Conservation (phyloP, 2,329 filamentous ascomycete genomes). For the Elsinoe necatrix region DNA sequence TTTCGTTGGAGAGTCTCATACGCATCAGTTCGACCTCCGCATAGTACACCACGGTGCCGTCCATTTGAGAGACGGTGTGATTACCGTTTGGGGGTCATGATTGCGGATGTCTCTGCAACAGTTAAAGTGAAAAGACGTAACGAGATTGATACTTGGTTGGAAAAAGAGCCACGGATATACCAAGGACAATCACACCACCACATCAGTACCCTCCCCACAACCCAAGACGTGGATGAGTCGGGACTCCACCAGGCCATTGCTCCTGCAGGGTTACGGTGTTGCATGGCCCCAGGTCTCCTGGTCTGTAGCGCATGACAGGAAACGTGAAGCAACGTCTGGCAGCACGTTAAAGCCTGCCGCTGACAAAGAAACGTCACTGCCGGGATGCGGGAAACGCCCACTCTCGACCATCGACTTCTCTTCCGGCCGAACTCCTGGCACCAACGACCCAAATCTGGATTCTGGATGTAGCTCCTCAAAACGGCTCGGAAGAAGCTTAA, state of each 20-base stretch:
- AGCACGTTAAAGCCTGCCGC: not conserved
- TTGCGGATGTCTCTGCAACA: not conserved
- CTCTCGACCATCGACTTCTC: not conserved
- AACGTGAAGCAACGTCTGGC: not conserved
- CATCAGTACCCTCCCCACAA: not conserved
- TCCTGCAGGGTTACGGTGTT: not conserved
- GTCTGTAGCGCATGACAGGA: not conserved
- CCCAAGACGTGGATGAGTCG: constrained; percentile 5
- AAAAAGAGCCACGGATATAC: not conserved
- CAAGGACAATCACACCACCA: not conserved
- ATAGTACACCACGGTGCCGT: constrained; percentile 20
- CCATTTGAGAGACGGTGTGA: constrained; percentile 9
- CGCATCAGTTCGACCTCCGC: constrained; percentile 19
- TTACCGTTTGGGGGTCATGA: not conserved
- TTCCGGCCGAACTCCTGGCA: not conserved
- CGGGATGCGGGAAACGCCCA: not conserved
- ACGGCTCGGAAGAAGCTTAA: not conserved
- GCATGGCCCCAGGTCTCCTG: too few relatives aligned
- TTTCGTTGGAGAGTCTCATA: too few relatives aligned
- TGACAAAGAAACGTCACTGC: not conserved
- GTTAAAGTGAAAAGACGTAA: too few relatives aligned
- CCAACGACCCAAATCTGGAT: not conserved
- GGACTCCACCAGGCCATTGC: not conserved
- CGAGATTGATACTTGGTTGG: too few relatives aligned
- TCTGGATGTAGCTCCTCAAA: not conserved